Conservation (phyloP, 108 stramenopile species). For the Conticribra weissflogii region DNA sequence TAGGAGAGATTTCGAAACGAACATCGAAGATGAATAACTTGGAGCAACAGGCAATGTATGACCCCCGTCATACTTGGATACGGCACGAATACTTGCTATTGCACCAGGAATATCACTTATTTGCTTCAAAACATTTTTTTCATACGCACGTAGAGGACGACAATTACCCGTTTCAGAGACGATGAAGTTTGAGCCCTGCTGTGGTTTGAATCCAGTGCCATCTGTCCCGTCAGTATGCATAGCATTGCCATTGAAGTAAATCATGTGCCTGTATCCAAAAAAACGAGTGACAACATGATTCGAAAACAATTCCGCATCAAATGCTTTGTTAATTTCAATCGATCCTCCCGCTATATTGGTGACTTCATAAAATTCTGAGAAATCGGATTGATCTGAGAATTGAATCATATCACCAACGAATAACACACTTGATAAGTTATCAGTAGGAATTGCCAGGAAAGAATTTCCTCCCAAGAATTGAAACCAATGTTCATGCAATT, state of each 20-base stretch:
- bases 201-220: constrained; percentile 26
- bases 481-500: constrained; percentile 13
- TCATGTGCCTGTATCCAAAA: constrained; percentile 56
- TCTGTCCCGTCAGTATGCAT: constrained; percentile 42
- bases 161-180: constrained; percentile 34
- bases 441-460: constrained; percentile 14
- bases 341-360: constrained; percentile 4
- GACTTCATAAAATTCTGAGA: constrained; percentile 19
- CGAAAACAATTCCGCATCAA: constrained; percentile 14
- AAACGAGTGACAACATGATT: constrained; percentile 27
- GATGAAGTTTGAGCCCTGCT: constrained; percentile 34
- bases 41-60: constrained; percentile 37
- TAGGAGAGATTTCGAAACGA: constrained; percentile 22
- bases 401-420: constrained; percentile 29
- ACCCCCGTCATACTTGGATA: constrained; percentile 35
- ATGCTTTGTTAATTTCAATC: constrained; percentile 24
- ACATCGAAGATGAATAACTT: constrained; percentile 13
- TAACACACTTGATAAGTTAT: constrained; percentile 13
- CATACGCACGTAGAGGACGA: constrained; percentile 40
- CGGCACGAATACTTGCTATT: constrained; percentile 25
- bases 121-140: constrained; percentile 48
- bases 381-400: constrained; percentile 26
- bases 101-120: constrained; percentile 39
- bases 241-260: constrained; percentile 69
- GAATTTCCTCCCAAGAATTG: constrained; percentile 4